phyloP scores from a whole-genome alignment of 768 basidiomycete species.

The Termitomyces sp. region DNA sequence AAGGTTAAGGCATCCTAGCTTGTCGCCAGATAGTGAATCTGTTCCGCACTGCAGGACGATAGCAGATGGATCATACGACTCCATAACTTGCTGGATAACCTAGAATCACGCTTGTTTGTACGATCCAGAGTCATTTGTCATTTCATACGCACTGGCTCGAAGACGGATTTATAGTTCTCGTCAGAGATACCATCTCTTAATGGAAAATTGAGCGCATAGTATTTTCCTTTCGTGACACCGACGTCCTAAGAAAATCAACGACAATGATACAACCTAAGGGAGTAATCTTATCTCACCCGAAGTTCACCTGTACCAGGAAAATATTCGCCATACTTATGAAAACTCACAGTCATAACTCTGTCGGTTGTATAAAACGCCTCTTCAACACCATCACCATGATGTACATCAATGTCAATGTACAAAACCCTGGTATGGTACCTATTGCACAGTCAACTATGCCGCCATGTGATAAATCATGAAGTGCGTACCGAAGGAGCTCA shows the following conservation, averaged over 20 bases:
- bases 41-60: conserved; percentile 97
- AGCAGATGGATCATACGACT: conserved; percentile 89
- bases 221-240: conserved; percentile 90
- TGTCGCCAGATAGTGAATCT: conserved; percentile 94
- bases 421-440: conserved; percentile 93
- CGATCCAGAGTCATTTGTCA: not conserved
- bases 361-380: conserved; percentile 99
- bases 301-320: conserved; percentile 99
- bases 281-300: conserved; percentile 45
- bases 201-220: conserved; percentile 93
- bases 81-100: conserved; percentile 94
- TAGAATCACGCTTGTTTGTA: conserved; percentile 21
- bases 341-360: conserved; percentile 96
- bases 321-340: conserved; percentile 99
- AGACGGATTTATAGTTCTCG: conserved; percentile 90
- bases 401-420: conserved; percentile 98
- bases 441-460: not conserved
- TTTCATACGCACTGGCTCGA: conserved; percentile 72
- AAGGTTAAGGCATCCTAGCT: conserved; percentile 91
- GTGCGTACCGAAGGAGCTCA: conserved; percentile 74
- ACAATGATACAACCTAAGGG: not conserved
- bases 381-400: conserved; percentile 98
- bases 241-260: conserved; percentile 55
- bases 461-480: not conserved
- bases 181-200: conserved; percentile 93